Conservation (phyloP, 164 flowering plant genomes). For the Magnolia changhungtana region DNA sequence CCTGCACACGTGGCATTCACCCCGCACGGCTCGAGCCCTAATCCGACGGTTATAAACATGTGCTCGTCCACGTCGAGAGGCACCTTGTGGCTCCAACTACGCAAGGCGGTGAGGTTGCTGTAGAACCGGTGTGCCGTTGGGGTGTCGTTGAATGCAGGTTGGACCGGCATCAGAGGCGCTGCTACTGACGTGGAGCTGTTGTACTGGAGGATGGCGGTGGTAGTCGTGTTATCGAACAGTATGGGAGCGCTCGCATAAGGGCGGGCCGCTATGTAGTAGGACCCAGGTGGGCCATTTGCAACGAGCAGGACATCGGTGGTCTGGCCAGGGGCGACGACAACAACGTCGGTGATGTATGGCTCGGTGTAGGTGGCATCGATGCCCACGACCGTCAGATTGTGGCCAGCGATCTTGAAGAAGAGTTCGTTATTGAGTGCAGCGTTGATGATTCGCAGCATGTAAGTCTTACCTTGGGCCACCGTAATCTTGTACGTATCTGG, state of each 20-base stretch:
- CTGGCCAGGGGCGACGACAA: slow-evolving; percentile 64
- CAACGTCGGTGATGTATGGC: slow-evolving; percentile 52
- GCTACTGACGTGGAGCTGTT: slow-evolving; percentile 6
- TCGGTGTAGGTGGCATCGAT: slow-evolving; percentile 61
- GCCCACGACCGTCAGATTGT: slow-evolving; percentile 62
- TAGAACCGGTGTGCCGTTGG: slow-evolving; percentile 51
- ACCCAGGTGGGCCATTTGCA: slow-evolving; percentile 37
- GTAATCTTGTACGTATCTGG: slow-evolving; percentile 38
- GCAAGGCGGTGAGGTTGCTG: slow-evolving; percentile 38
- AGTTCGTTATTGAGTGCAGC: slow-evolving; percentile 74
- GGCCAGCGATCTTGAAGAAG: slow-evolving; percentile 68
- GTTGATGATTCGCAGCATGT: slow-evolving; percentile 67
- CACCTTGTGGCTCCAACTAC: slow-evolving; percentile 21
- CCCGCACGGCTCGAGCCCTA: slow-evolving; percentile 17
- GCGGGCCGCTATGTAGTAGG: slow-evolving; percentile 64
- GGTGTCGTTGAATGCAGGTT: slow-evolving; percentile 53
- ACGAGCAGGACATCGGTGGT: slow-evolving; percentile 58
- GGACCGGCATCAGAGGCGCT: slow-evolving; percentile 44
- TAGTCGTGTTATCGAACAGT: slow-evolving; percentile 29
- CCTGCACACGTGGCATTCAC: no score
- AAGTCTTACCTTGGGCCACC: slow-evolving; percentile 55
- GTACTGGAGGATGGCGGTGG: slow-evolving; percentile 40
- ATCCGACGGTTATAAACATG: slow-evolving; percentile 60
- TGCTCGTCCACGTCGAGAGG: slow-evolving; percentile 45
- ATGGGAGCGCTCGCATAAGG: slow-evolving; percentile 34